Evolutionary conservation across 2,329 filamentous ascomycete species (phyloP).

Genomic region (Dendrostoma leiphaemia): DNA sequence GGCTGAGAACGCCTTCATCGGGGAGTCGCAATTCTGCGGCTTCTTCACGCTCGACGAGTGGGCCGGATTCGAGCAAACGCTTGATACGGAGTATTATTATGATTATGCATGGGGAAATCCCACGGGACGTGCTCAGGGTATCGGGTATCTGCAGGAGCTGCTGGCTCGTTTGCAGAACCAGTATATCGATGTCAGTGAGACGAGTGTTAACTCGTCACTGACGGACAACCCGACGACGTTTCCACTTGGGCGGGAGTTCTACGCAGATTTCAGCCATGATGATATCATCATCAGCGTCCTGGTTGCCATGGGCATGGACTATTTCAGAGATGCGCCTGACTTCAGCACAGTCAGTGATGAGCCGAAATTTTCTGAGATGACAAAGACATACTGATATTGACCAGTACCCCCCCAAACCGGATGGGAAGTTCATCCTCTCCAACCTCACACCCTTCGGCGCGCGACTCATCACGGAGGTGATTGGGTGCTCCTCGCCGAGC

Average conservation of each 20-base stretch:
- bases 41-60: slow-evolving; percentile 55
- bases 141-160: slow-evolving; percentile 52
- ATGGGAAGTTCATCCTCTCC: slow-evolving; percentile 47
- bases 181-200: slow-evolving; percentile 45
- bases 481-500: slow-evolving; percentile 28
- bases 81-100: slow-evolving; percentile 51
- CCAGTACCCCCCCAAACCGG: slow-evolving; percentile 38
- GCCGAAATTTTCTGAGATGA: neutral
- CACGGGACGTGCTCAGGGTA: slow-evolving; percentile 49
- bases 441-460: slow-evolving; percentile 54
- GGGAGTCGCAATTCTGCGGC: slow-evolving; percentile 48
- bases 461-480: slow-evolving; percentile 53
- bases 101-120: slow-evolving; percentile 46
- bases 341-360: slow-evolving; percentile 24
- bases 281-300: slow-evolving; percentile 49
- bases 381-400: slow-evolving; percentile 2
- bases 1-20: slow-evolving; percentile 51
- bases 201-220: slow-evolving; percentile 49
- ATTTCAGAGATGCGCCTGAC: slow-evolving; percentile 46
- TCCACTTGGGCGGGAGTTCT: slow-evolving; percentile 46
- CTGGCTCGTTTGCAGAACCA: slow-evolving; percentile 45
- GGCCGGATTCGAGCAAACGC: slow-evolving; percentile 50
- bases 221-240: slow-evolving; percentile 44
- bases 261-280: slow-evolving; percentile 53
- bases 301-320: slow-evolving; percentile 52